Evolutionary conservation across 176 grass and related monocot species (phyloP), one percentile per base, ranked within the genome.

Genomic region (Oryza rufipogon): DNA sequence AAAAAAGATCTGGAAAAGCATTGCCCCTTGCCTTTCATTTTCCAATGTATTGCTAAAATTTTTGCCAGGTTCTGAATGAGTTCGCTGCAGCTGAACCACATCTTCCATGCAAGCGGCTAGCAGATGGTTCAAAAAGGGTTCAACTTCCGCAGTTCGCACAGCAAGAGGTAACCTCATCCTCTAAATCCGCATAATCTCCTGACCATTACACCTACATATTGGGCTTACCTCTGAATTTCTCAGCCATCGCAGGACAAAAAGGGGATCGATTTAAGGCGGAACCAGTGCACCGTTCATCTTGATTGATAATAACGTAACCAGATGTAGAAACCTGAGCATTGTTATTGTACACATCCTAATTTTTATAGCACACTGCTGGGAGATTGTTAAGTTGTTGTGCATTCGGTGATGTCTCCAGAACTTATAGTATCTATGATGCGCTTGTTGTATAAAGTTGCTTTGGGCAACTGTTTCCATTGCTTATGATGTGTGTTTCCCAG

Each of bases 31-130:
- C 66, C 36, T 77, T 87, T 61, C 17, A 5, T 67, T 87, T 85
- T 86, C 75, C 74, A 89, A 89, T 79, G 71, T 73, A 83, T 76
- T 86, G 75, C 87, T 68, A 76, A 76, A 77, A 48, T 74, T 75
- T 85, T 84, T 87, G 85, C 66, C 88, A 98, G 93, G 93, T 98
- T 85, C 87, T 92, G 51, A 98, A 98, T 89, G 96, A 98, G 85
- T 98, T 92, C 81, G 88, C 85, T 85, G 87, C 93, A 84, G 83
- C 87, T 91, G 88, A 90, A 87, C 44, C 72, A 75, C 75, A 65
- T 85, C 77, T 84, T 41, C 91, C 91, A 71, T 89, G 91, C 80
- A 98, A 98, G 81, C 88, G 91, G 74, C 75, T 93, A 91, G 93
- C 93, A 48, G 96, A 95, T 70, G 91, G 93, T 52, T 95, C 89